phyloP scores from a whole-genome alignment of 2,329 filamentous ascomycete species.

The Botrytis deweyae region DNA sequence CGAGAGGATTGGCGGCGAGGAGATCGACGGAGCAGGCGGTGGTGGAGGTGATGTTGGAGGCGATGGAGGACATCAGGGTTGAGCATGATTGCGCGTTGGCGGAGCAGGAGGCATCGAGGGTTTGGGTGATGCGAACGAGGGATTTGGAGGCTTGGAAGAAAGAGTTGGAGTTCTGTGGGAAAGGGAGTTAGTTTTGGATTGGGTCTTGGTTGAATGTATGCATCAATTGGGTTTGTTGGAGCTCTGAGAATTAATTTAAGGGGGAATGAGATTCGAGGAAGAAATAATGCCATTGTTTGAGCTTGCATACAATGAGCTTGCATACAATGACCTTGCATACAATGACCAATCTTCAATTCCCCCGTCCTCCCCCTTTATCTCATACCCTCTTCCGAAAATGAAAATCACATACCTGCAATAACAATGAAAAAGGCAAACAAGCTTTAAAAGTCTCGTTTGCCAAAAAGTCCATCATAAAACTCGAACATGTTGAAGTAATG shows the following conservation, averaged over 20 bases:
- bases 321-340: too few relatives aligned
- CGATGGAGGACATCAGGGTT: conserved; percentile 62
- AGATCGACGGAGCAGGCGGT: conserved; percentile 73
- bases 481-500: conserved; percentile 48
- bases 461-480: conserved; percentile 38
- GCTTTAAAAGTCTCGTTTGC: conserved; percentile 39
- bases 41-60: conserved; percentile 59
- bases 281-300: not conserved
- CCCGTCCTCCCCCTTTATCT: not conserved
- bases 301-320: not conserved
- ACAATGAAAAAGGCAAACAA: conserved; percentile 81
- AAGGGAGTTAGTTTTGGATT: not conserved
- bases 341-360: not conserved
- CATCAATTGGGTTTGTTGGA: not conserved
- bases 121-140: conserved; percentile 68
- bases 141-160: conserved; percentile 81
- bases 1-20: conserved; percentile 62
- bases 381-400: not conserved
- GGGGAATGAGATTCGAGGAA: not conserved
- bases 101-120: conserved; percentile 75
- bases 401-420: conserved; percentile 62
- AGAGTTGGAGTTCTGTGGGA: conserved; percentile 67
- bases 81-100: conserved; percentile 66
- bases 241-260: not conserved
- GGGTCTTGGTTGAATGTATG: conserved; percentile 54